Evolutionary conservation across 2,329 filamentous ascomycete genomes (phyloP), one percentile per base, ranked within the genome.

Genomic region (Colletotrichum lentis): DNA sequence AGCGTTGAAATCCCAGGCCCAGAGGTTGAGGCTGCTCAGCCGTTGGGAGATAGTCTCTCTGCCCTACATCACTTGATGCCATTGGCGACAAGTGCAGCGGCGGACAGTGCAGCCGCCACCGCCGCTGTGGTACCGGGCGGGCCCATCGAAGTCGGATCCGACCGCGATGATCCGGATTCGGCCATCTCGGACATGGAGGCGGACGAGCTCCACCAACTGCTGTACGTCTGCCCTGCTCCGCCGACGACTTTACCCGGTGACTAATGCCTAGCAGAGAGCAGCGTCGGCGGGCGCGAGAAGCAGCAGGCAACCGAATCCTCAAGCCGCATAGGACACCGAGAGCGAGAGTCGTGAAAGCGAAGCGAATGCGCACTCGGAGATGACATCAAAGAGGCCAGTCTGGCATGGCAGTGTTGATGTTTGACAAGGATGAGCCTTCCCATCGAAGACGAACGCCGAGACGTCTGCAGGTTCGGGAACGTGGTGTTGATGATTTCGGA

Each of bases 301-400:
- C 65, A n/a, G 52, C 22, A 7, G 41, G 47, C 22, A 65, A 35
- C 12, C 47, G 65, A 20, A 54, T 50, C 5, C 24, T 54, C 8
- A 35, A 59, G 27, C 35, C 49, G 20, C 54, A 52, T 1, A 55
- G 55, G 18, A 59, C 31, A 5, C 61, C 35, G 1, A 60, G 43
- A n/a, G 65, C 43, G 11, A 43, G 65, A 27, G 50, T 68, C 0
- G 54, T 59, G 20, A 68, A 54, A n/a, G 37, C 63, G 16, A 68
- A 65, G 16, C 46, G 49, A 20, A 60, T 68, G 37, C n/a, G 65
- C 16, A 20, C 55, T 31, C 65, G 65, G 41, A 20, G 52, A 7
- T 54, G 31, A 54, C n/a, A 22, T 3, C n/a, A 5, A 10, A 10
- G 3, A 10, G 37, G 52, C n/a, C 31, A 22, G 12, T 5, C 43